Evolutionary conservation across 441 rosid species (phyloP).

Genomic region (Populus hybrid): DNA sequence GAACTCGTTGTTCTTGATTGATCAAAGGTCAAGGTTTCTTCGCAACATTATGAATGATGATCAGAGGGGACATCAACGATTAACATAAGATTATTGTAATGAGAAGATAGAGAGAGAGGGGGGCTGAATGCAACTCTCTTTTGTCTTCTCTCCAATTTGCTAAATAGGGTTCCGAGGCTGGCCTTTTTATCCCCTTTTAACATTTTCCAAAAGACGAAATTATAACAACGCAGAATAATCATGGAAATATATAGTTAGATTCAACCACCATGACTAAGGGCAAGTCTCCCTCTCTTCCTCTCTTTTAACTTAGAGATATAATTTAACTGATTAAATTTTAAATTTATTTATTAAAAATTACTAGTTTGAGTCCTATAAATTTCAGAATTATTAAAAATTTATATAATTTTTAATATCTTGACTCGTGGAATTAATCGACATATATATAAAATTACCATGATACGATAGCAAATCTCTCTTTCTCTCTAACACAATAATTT

Average conservation of each 20-base stretch:
- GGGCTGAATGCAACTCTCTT: neutral
- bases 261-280: neutral
- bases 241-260: neutral
- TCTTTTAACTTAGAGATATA: too few species aligned
- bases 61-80: neutral
- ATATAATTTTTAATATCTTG: too few species aligned
- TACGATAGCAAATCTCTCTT: too few species aligned
- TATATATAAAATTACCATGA: too few species aligned
- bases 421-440: fast-evolving
- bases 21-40: neutral
- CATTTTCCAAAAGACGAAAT: constrained; percentile 8
- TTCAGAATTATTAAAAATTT: fast-evolving
- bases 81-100: constrained; percentile 3
- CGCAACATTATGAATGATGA: neutral
- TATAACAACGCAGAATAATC: neutral
- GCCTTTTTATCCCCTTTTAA: neutral
- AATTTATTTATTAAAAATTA: too few species aligned
- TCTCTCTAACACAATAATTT: neutral
- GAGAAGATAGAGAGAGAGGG: neutral
- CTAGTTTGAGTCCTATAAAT: fast-evolving
- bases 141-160: constrained; percentile 18
- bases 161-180: constrained; percentile 22
- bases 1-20: neutral
- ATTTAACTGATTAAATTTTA: too few species aligned
- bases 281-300: neutral